These are phyloP conservation scores for Helianthus annuus DNA, from an alignment of 129 eudicot species.

Conservation along the genomic window DNA sequence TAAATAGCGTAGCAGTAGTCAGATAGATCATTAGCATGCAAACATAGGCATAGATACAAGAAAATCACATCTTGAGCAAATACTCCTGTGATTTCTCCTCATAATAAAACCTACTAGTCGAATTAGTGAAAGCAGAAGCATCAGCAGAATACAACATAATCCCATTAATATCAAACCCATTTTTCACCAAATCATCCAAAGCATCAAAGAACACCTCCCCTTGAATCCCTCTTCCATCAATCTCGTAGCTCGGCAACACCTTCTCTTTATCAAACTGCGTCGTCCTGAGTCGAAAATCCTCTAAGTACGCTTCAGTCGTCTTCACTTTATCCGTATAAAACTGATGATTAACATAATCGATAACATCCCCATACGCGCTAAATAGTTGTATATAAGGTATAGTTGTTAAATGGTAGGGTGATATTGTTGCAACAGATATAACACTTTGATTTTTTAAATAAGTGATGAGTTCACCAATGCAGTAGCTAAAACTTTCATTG, in stretches of 20 bases:
- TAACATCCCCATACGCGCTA: constrained; percentile 30
- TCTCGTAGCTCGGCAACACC: constrained; percentile 67
- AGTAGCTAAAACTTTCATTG: constrained; percentile 52
- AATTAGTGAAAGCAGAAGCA: constrained; percentile 51
- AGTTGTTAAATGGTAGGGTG: constrained; percentile 51
- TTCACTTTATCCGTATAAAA: constrained; percentile 68
- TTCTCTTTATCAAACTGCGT: constrained; percentile 42
- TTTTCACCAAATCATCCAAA: constrained; percentile 36
- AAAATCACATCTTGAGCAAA: constrained; percentile 53
- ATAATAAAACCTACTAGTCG: constrained; percentile 40
- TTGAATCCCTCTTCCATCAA: constrained; percentile 78
- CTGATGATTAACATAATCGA: constrained; percentile 67
- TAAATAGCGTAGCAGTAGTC: no score
- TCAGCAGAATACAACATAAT: constrained; percentile 77
- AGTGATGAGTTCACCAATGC: constrained; percentile 68
- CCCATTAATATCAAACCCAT: constrained; percentile 58
- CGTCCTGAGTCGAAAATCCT: constrained; percentile 42
- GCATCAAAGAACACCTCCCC: constrained; percentile 73
- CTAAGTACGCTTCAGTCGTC: constrained; percentile 44
- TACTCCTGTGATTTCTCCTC: constrained; percentile 58
- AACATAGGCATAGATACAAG: no score
- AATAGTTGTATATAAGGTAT: constrained; percentile 39
- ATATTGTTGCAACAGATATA: constrained; percentile 62
- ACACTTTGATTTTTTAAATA: constrained; percentile 59
- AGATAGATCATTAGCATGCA: no score